Evolutionary conservation across 2,329 filamentous ascomycete species (phyloP).

Genomic region (Trichophyton benhamiae): DNA sequence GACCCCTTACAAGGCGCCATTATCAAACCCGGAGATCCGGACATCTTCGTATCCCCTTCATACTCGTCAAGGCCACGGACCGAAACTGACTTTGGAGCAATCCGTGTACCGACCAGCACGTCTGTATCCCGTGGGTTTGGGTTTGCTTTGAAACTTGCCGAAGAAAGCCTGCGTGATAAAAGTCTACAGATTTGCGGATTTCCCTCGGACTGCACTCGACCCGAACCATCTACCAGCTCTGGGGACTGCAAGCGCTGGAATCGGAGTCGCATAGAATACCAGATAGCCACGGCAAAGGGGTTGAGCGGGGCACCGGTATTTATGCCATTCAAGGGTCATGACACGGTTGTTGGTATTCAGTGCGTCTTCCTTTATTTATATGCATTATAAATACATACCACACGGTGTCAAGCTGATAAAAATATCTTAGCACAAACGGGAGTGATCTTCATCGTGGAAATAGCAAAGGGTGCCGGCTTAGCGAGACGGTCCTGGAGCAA

Average conservation of each 20-base stretch:
- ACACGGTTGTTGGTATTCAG: not conserved
- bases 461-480: not conserved
- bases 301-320: not conserved
- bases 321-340: not conserved
- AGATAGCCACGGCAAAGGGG: not conserved
- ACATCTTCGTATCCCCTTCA: not conserved
- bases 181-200: not conserved
- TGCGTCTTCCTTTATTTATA: not conserved
- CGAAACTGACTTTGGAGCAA: not conserved
- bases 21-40: not conserved
- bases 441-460: not conserved
- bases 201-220: not conserved
- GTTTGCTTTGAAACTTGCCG: not conserved
- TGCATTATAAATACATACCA: not conserved
- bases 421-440: not conserved
- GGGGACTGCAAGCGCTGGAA: not conserved
- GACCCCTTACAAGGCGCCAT: not conserved
- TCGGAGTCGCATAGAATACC: not conserved
- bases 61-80: not conserved
- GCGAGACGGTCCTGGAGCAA: not conserved
- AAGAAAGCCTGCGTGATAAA: not conserved
- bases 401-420: not conserved
- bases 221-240: not conserved
- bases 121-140: not conserved
- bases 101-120: not conserved